These are phyloP conservation scores for Lodderomyces orthopsilosis DNA, from an alignment of 1,139 yeast genomes.

Conservation along the genomic window DNA sequence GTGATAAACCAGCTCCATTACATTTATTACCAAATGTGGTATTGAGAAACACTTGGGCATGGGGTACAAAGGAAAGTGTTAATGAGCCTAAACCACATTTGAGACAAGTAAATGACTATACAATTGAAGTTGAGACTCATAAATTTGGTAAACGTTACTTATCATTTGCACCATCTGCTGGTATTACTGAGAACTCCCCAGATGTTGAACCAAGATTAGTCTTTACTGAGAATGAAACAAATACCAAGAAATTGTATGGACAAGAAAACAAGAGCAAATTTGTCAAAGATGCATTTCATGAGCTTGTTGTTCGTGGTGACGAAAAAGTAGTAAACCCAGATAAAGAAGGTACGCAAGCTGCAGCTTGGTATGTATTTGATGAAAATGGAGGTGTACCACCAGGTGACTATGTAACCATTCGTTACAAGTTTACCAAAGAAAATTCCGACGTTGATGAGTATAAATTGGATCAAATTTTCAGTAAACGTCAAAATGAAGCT, in stretches of 20 bases:
- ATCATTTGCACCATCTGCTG: slow-evolving; percentile 88
- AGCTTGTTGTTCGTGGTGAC: slow-evolving; percentile 63
- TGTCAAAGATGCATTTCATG: slow-evolving; percentile 92
- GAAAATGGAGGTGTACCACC: slow-evolving; percentile 77
- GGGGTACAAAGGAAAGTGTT: slow-evolving; percentile 65
- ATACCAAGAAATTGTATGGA: slow-evolving; percentile 62
- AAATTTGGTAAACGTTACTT: slow-evolving; percentile 71
- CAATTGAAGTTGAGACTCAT: slow-evolving; percentile 63
- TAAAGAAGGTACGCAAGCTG: slow-evolving; percentile 52
- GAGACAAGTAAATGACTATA: slow-evolving; percentile 38
- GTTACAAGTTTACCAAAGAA: slow-evolving; percentile 64
- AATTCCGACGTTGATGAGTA: slow-evolving; percentile 68
- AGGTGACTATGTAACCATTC: slow-evolving; percentile 83
- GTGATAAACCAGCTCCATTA: slow-evolving; percentile 80
- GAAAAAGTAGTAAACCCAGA: slow-evolving; percentile 54
- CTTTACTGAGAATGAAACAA: slow-evolving; percentile 90
- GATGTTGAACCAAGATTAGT: slow-evolving; percentile 75
- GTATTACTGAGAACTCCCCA: slow-evolving; percentile 51
- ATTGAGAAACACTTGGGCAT: slow-evolving; percentile 90
- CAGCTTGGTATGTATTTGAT: slow-evolving; percentile 81
- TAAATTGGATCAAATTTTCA: slow-evolving; percentile 70
- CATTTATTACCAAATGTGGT: slow-evolving; percentile 84
- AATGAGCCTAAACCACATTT: slow-evolving; percentile 50
- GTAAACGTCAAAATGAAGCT: slow-evolving; percentile 81
- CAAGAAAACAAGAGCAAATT: slow-evolving; percentile 56